Percentiles rank a stretch among this genome's conserved stretches.
Evolutionary conservation across 2,329 filamentous ascomycete species (phyloP).

Genomic region (Fusarium drepaniforme): DNA sequence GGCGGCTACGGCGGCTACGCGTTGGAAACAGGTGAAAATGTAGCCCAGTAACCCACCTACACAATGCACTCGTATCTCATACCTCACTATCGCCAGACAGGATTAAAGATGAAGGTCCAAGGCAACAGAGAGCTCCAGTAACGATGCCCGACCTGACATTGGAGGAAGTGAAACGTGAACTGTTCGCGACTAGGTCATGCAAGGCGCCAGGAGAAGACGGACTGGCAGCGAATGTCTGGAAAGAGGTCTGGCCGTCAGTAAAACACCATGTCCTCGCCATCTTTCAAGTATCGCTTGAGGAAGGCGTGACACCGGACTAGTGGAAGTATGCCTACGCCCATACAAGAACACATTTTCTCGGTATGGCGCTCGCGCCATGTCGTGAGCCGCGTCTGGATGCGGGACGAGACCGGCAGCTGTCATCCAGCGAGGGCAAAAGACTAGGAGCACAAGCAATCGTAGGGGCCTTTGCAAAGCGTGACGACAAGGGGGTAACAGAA

Average conservation of each 20-base stretch:
- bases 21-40: too few species aligned
- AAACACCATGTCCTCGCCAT: background rate
- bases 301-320: slow-evolving; percentile 2
- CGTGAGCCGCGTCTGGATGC: background rate
- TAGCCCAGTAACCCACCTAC: too few species aligned
- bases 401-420: too few species aligned
- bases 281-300: slow-evolving; percentile 5
- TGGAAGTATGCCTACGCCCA: slow-evolving; percentile 19
- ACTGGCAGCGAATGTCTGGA: too few species aligned
- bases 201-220: too few species aligned
- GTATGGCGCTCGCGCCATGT: slow-evolving; percentile 13
- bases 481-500: slow-evolving; percentile 33
- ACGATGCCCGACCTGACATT: background rate
- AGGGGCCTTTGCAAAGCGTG: slow-evolving; percentile 27
- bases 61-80: too few species aligned
- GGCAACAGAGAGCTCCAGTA: background rate
- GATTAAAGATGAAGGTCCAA: background rate
- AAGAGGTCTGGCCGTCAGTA: too few species aligned
- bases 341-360: slow-evolving; percentile 13
- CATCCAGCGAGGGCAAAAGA: background rate
- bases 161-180: too few species aligned
- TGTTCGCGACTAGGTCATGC: too few species aligned
- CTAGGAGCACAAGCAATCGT: slow-evolving; percentile 31
- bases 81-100: background rate
- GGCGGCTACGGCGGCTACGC: too few species aligned